phyloP scores from a whole-genome alignment of 2,329 filamentous ascomycete species.

The Xylaria sp. region DNA sequence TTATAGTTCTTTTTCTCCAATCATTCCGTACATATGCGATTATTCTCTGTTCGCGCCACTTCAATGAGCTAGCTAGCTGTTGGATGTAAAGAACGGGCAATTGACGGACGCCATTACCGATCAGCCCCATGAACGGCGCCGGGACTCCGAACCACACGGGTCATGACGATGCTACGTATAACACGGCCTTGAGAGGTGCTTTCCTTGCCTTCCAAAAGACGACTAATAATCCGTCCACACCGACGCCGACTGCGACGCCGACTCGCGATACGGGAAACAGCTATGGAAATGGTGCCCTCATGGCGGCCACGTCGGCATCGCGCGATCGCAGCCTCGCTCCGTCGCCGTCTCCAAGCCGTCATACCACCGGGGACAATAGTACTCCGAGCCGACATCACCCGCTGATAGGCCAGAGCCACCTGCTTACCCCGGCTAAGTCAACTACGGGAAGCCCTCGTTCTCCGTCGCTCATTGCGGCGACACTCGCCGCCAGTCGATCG shows the following conservation, averaged over 20 bases:
- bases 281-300: constrained; percentile 55
- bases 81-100: constrained; percentile 27
- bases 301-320: constrained; percentile 58
- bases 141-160: constrained; percentile 44
- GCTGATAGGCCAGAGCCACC: constrained; percentile 29
- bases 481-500: constrained; percentile 70
- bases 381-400: constrained; percentile 40
- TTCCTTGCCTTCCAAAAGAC: constrained; percentile 64
- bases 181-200: constrained; percentile 63
- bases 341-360: constrained; percentile 48
- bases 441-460: constrained; percentile 57
- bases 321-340: constrained; percentile 48
- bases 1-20: background rate
- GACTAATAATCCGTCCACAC: constrained; percentile 23
- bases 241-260: constrained; percentile 10
- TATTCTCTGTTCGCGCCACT: constrained; percentile 1
- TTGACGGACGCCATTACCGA: constrained; percentile 27
- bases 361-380: constrained; percentile 55
- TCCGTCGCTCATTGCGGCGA: constrained; percentile 71
- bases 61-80: constrained; percentile 39
- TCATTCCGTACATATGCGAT: background rate
- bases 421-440: constrained; percentile 39
- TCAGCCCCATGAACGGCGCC: constrained; percentile 47
- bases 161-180: constrained; percentile 46
- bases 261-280: constrained; percentile 27